Percentiles rank a stretch among this genome's conserved stretches.
These are phyloP conservation scores for Selaginella moellendorffii DNA, from an alignment of 75 land plant genomes.

Conservation along the genomic window DNA sequence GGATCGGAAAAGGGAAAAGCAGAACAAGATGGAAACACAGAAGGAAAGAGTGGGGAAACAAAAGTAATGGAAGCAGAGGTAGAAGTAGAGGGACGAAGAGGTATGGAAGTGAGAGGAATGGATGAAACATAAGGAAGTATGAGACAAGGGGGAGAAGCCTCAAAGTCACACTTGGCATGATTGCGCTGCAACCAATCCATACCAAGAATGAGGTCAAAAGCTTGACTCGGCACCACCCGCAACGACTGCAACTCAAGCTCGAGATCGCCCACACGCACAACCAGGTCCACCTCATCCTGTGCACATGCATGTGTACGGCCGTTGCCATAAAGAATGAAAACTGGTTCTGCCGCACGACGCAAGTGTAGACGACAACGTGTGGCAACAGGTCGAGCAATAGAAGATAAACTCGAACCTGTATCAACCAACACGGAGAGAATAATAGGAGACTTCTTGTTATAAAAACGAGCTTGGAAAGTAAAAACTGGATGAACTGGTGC, in stretches of 20 bases:
- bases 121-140: neutral
- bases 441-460: neutral
- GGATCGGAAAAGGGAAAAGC: neutral
- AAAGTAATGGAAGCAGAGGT: neutral
- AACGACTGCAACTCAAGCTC: neutral
- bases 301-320: neutral
- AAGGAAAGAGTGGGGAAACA: neutral
- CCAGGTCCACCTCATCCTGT: neutral
- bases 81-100: neutral
- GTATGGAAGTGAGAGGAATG: neutral
- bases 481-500: constrained; percentile 1
- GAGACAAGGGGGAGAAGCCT: neutral
- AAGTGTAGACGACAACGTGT: neutral
- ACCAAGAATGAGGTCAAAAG: neutral
- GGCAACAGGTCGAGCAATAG: neutral
- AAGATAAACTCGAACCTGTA: neutral
- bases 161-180: neutral
- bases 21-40: neutral
- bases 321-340: neutral
- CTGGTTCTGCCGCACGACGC: neutral
- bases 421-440: neutral
- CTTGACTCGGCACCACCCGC: neutral
- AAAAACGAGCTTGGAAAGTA: neutral
- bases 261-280: neutral
- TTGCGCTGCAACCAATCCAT: neutral